A percentile compares a stretch with the other conserved stretches of the same genome.
phyloP scores from a whole-genome alignment of 2,329 filamentous ascomycete species.

The Aureobasidium sp. region DNA sequence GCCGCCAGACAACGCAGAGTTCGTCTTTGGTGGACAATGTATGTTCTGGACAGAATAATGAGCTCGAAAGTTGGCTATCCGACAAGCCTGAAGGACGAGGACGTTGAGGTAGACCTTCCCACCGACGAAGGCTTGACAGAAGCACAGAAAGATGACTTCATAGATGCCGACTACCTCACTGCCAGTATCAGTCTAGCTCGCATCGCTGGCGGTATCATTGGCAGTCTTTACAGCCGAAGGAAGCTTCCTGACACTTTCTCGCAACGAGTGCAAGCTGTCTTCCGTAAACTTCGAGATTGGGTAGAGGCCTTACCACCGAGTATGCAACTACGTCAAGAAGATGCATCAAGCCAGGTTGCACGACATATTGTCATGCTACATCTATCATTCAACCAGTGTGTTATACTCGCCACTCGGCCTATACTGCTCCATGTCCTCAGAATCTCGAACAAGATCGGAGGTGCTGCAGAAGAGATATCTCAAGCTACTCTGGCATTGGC shows the following conservation, averaged over 20 bases:
- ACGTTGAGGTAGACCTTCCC: constrained; percentile 38
- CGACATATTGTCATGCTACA: constrained; percentile 32
- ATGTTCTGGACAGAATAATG: constrained; percentile 30
- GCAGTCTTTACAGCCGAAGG: constrained; percentile 20
- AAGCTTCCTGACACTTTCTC: constrained; percentile 27
- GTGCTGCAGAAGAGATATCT: constrained; percentile 16
- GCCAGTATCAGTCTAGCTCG: constrained; percentile 36
- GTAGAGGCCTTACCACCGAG: constrained; percentile 30
- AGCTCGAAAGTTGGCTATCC: constrained; percentile 31
- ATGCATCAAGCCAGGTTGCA: constrained; percentile 19
- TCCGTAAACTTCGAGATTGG: constrained; percentile 33
- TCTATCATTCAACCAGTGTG: constrained; percentile 28
- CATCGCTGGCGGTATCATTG: constrained; percentile 25
- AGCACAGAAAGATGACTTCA: constrained; percentile 26
- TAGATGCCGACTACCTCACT: constrained; percentile 32
- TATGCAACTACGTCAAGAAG: constrained; percentile 28
- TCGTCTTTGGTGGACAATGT: constrained; percentile 32
- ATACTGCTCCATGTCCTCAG: constrained; percentile 30
- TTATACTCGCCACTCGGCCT: constrained; percentile 29
- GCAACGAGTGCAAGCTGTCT: constrained; percentile 31
- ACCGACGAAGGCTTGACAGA: constrained; percentile 29
- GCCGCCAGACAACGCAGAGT: constrained; percentile 28
- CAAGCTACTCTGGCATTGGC: constrained; percentile 15
- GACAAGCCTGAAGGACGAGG: constrained; percentile 28
- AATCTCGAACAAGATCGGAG: constrained; percentile 18